Base-by-base conservation (phyloP, 2,329 filamentous ascomycete species). In the Colletotrichum scovillei region DNA sequence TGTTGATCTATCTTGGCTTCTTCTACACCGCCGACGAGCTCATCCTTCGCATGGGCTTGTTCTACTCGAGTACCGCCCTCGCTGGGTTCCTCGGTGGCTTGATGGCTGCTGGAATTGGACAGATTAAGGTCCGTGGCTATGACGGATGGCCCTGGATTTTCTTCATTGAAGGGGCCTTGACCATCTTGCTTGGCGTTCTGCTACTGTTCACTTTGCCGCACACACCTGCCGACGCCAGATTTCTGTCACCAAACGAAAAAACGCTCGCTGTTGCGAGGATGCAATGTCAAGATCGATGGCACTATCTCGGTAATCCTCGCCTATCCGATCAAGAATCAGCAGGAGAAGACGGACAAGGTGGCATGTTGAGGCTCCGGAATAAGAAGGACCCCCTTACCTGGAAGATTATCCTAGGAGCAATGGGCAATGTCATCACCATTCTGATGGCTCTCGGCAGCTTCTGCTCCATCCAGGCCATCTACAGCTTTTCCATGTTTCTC, bases 1-100 rank as follows among this genome's bases (percentile, higher is more conserved):
- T 76, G 2, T 64, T 78, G 42, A 64, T 79, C 3, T 78, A 78
- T 35, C 74, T 79, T n/a, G 76, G 73, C 16, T 78, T 78, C 60
- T 79, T 78, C 60, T 79, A 79, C 35, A 76, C 74, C 2, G 58
- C 67, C 5, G 70, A 76, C n/a, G 74, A 79, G 46, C 73, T 79
- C 32, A 74, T 76, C 11, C 53, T 75, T n/a, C 75, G 77, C 1
- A 74, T 77, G 6, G 77, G 77, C 4, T 68, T 78, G 1, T 78
- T 79, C 57, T 79, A 78, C 62, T 75, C 75, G 2, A 75, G 70
- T 53, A 69, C 70, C 16, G 64, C 75, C 5, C 64, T 76, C 1
- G 74, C 75, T 2, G 74, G 70, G 8, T 73, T 73, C 11, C 32
- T 76, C 4, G 74, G 73, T 24, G 75, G 75, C 0, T 62, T 76